These are phyloP conservation scores for Aspergillus hortae DNA, from an alignment of 2,329 filamentous ascomycete species.

Conservation along the genomic window DNA sequence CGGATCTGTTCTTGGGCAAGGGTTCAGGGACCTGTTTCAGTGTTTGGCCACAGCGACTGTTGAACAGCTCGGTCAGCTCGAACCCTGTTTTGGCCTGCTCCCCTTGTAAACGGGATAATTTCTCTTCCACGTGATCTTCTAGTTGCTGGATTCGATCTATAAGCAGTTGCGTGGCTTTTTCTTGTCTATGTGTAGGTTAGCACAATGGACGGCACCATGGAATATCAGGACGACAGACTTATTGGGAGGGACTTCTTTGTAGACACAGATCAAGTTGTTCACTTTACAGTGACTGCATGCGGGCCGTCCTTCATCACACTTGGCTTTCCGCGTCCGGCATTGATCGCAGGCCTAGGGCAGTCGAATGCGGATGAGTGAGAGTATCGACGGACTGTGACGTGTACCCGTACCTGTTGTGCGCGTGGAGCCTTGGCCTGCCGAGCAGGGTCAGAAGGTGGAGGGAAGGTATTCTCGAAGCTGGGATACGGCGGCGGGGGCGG, in stretches of 20 bases:
- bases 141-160: constrained; percentile 32
- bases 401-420: too few relatives aligned
- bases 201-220: background rate
- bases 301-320: constrained; percentile 82
- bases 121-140: constrained; percentile 28
- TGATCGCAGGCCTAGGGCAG: constrained; percentile 88
- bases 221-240: constrained; percentile 60
- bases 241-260: constrained; percentile 85
- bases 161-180: constrained; percentile 38
- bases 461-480: too few relatives aligned
- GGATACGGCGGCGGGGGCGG: too few relatives aligned
- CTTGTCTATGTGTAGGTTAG: constrained; percentile 29
- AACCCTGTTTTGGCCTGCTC: constrained; percentile 17
- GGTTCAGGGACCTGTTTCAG: too few relatives aligned
- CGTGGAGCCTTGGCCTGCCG: too few relatives aligned
- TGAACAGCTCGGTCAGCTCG: constrained; percentile 7
- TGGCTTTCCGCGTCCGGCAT: constrained; percentile 82
- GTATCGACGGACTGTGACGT: too few relatives aligned
- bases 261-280: constrained; percentile 78
- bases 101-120: constrained; percentile 15
- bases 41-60: too few relatives aligned
- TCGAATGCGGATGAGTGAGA: too few relatives aligned
- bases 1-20: too few relatives aligned
- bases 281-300: constrained; percentile 83
- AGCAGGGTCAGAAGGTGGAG: too few relatives aligned